These are phyloP conservation scores for Entomortierella lignicola DNA, from an alignment of 192 early-diverging fungal species.

Conservation along the genomic window DNA sequence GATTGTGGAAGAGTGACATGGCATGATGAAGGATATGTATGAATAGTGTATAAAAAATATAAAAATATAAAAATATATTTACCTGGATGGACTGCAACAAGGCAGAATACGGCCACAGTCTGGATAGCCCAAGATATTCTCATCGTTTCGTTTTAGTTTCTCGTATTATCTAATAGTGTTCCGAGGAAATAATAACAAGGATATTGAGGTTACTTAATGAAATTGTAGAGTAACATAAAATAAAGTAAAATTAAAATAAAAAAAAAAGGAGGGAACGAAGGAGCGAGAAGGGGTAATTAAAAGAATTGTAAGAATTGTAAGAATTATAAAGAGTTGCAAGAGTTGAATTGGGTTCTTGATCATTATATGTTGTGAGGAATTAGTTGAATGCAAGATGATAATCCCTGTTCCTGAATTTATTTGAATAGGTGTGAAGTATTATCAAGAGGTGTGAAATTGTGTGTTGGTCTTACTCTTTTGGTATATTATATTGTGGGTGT, in stretches of 20 bases:
- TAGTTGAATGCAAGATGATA: no score
- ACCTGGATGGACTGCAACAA: conserved; percentile 43
- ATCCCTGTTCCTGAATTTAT: neutral
- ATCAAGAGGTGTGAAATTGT: neutral
- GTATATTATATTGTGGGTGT: no score
- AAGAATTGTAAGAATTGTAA: no score
- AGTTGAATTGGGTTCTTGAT: no score
- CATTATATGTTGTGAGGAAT: no score
- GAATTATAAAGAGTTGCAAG: no score
- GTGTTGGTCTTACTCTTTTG: neutral
- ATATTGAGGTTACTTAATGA: neutral
- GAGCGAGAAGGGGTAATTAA: no score
- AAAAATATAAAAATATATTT: neutral
- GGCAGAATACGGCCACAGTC: conserved; percentile 47
- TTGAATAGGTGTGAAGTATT: neutral
- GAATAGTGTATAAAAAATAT: neutral
- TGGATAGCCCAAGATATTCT: conserved; percentile 54
- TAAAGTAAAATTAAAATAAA: no score
- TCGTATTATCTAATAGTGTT: conserved; percentile 4
- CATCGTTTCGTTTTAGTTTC: conserved; percentile 16
- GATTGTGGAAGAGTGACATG: no score
- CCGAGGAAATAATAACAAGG: neutral
- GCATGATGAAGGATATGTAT: neutral
- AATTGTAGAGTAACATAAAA: no score
- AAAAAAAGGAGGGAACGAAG: no score